These are phyloP conservation scores for Colletotrichum siamense DNA, from an alignment of 2,329 filamentous ascomycete genomes.

Conservation along the genomic window DNA sequence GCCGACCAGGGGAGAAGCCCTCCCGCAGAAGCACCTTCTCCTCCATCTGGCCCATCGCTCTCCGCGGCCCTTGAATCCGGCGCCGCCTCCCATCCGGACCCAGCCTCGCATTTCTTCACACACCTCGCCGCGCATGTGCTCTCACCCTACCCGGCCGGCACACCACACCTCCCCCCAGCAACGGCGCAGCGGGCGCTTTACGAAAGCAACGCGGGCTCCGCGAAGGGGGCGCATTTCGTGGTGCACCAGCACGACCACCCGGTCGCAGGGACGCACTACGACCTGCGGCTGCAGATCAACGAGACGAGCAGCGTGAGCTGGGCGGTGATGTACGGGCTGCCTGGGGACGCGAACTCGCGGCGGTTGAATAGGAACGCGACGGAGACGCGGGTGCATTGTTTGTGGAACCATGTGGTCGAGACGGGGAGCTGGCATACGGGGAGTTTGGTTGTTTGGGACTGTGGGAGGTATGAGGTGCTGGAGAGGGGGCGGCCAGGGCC, in stretches of 20 bases:
- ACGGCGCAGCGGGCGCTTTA: conserved; percentile 39
- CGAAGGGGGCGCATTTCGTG: conserved; percentile 62
- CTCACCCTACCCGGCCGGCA: conserved; percentile 22
- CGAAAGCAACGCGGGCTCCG: conserved; percentile 31
- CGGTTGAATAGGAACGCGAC: conserved; percentile 64
- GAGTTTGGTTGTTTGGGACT: conserved; percentile 68
- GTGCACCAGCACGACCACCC: conserved; percentile 79
- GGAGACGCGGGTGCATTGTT: conserved; percentile 65
- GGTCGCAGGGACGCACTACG: conserved; percentile 71
- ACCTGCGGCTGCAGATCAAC: conserved; percentile 74
- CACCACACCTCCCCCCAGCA: conserved; percentile 38
- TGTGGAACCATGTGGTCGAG: conserved; percentile 69
- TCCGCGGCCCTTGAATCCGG: conserved; percentile 48
- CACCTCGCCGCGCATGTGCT: conserved; percentile 33
- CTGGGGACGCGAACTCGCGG: conserved; percentile 60
- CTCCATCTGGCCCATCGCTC: not conserved
- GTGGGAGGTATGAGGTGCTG: conserved; percentile 62
- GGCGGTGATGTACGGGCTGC: conserved; percentile 68
- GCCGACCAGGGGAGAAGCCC: not conserved
- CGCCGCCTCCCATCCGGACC: conserved; percentile 38
- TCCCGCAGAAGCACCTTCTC: not conserved
- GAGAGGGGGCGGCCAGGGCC: conserved; percentile 42
- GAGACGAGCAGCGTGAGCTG: conserved; percentile 69
- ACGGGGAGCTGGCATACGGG: conserved; percentile 59
- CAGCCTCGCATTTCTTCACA: conserved; percentile 42